These are phyloP conservation scores for Mycena alexandri DNA, from an alignment of 768 basidiomycete species.

Conservation along the genomic window DNA sequence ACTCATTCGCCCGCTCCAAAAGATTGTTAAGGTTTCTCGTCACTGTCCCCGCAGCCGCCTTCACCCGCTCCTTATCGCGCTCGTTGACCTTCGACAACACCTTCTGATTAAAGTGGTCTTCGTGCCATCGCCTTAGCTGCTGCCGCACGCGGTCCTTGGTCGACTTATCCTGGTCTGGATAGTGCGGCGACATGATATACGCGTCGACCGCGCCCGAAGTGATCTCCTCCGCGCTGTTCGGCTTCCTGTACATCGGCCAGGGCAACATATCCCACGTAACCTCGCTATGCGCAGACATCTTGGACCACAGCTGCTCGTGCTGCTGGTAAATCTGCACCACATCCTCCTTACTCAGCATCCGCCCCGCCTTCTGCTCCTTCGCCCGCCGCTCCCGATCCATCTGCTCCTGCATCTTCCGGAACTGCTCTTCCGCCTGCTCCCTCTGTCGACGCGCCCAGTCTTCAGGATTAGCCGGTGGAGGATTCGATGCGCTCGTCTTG, in stretches of 20 bases:
- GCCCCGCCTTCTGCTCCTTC: constrained; percentile 52
- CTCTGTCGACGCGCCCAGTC: constrained; percentile 76
- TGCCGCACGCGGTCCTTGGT: constrained; percentile 83
- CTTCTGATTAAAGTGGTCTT: constrained; percentile 84
- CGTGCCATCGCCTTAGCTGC: constrained; percentile 83
- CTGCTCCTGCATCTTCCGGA: constrained; percentile 76
- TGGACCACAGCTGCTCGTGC: constrained; percentile 75
- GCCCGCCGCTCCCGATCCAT: constrained; percentile 55
- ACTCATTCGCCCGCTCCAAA: constrained; percentile 50
- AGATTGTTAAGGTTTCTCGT: constrained; percentile 80
- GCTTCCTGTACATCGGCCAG: constrained; percentile 77
- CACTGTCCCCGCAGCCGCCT: constrained; percentile 79
- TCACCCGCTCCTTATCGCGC: constrained; percentile 73
- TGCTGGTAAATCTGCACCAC: constrained; percentile 66
- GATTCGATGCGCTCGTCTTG: constrained; percentile 37
- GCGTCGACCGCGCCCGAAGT: constrained; percentile 66
- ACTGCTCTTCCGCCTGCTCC: constrained; percentile 74
- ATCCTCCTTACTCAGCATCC: constrained; percentile 68
- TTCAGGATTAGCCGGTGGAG: constrained; percentile 50
- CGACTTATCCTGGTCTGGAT: constrained; percentile 65
- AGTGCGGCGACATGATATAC: constrained; percentile 71
- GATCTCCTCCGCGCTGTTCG: constrained; percentile 71
- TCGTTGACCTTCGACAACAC: constrained; percentile 73
- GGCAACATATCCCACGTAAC: constrained; percentile 78
- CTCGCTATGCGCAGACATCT: constrained; percentile 54